These are phyloP conservation scores for Fusarium illudens DNA, from an alignment of 2,329 filamentous ascomycete species.

Conservation along the genomic window DNA sequence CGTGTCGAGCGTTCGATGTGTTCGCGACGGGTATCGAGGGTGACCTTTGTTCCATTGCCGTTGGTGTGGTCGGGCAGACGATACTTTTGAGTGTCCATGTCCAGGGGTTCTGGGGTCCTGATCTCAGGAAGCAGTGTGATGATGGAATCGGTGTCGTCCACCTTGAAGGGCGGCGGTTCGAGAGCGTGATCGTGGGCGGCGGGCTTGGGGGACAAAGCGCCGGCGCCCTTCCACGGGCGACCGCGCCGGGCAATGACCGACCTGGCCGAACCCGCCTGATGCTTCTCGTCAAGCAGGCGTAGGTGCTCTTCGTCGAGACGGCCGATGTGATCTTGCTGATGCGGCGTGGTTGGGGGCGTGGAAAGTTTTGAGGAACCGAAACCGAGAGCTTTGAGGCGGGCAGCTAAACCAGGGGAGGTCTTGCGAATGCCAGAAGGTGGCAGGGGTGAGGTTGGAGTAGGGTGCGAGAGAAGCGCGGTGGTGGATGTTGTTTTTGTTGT, in stretches of 20 bases:
- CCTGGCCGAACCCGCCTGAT: constrained; percentile 63
- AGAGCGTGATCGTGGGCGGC: constrained; percentile 36
- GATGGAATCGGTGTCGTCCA: constrained; percentile 41
- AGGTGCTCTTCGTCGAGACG: constrained; percentile 76
- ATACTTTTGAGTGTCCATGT: constrained; percentile 79
- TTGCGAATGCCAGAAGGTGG: constrained; percentile 56
- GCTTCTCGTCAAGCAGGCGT: constrained; percentile 72
- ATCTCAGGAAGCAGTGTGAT: constrained; percentile 60
- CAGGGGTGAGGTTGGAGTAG: constrained; percentile 38
- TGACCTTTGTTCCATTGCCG: constrained; percentile 72
- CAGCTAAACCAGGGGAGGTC: constrained; percentile 70
- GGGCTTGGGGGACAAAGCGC: constrained; percentile 47
- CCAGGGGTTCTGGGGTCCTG: constrained; percentile 58
- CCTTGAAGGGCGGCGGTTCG: constrained; percentile 39
- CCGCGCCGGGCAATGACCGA: constrained; percentile 69
- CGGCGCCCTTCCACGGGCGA: constrained; percentile 75
- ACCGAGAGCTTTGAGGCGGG: constrained; percentile 70
- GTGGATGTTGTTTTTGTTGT: constrained; percentile 38
- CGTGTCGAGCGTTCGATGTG: constrained; percentile 62
- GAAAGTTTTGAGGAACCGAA: constrained; percentile 59
- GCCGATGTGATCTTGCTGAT: constrained; percentile 62
- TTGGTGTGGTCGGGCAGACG: constrained; percentile 74
- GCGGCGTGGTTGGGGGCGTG: constrained; percentile 38
- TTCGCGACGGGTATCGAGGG: constrained; percentile 64
- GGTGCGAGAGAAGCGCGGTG: constrained; percentile 31